Evolutionary conservation across 345 rosid genomes (phyloP).

Genomic region (Laguncularia racemosa): DNA sequence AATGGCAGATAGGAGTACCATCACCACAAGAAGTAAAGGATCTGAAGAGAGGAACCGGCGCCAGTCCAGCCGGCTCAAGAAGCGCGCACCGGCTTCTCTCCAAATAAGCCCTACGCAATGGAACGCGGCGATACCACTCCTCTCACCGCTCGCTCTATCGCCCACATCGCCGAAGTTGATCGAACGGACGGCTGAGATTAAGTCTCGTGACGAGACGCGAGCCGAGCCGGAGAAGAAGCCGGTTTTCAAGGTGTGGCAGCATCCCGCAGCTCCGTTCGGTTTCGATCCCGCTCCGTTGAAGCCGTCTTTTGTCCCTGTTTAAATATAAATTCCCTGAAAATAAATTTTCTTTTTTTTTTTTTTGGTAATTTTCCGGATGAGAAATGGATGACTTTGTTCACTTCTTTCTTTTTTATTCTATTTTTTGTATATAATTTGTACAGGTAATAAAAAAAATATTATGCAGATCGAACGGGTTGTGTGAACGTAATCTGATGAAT

Average conservation of each 20-base stretch:
- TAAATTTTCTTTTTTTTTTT: neutral
- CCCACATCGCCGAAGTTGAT: slow-evolving; percentile 28
- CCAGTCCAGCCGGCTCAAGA: slow-evolving; percentile 67
- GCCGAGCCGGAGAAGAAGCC: slow-evolving; percentile 16
- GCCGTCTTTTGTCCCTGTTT: slow-evolving; percentile 60
- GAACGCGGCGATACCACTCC: slow-evolving; percentile 89
- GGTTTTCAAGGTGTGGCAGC: slow-evolving; percentile 82
- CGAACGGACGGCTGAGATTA: slow-evolving; percentile 18
- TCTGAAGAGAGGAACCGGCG: slow-evolving; percentile 13
- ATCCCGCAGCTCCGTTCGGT: slow-evolving; percentile 81
- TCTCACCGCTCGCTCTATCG: slow-evolving; percentile 69
- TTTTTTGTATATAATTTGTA: too few species aligned
- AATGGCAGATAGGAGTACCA: slow-evolving; percentile 27
- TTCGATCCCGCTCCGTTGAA: slow-evolving; percentile 36
- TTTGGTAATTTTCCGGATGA: neutral
- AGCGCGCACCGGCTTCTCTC: slow-evolving; percentile 63
- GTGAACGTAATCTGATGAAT: too few species aligned
- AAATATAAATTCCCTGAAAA: neutral
- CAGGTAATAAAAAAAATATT: too few species aligned
- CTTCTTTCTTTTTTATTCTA: too few species aligned
- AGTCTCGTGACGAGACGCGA: slow-evolving; percentile 20
- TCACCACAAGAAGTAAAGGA: neutral
- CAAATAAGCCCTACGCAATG: slow-evolving; percentile 52
- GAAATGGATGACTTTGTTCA: too few species aligned
- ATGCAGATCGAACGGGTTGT: too few species aligned